phyloP scores from a whole-genome alignment of 768 basidiomycete genomes.

The Galerina sulciceps region DNA sequence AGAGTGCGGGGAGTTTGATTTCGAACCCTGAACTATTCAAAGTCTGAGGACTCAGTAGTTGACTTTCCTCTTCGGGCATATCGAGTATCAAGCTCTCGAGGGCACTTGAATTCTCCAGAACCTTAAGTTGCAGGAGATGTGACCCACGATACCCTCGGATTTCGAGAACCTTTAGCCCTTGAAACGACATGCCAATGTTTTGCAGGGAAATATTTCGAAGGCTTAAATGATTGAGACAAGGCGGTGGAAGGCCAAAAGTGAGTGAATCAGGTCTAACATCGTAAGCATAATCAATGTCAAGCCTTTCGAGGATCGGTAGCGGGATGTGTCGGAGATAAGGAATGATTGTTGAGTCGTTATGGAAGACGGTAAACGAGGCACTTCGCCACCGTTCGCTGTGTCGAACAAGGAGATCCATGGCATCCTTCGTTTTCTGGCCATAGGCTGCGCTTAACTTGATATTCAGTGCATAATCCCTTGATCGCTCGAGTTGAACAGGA shows the following conservation, averaged over 20 bases:
- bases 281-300: neutral
- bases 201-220: no score
- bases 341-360: neutral
- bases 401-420: neutral
- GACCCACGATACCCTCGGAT: neutral
- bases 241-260: no score
- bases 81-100: neutral
- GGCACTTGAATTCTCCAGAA: neutral
- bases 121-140: neutral
- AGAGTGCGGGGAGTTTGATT: neutral
- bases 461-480: neutral
- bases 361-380: neutral
- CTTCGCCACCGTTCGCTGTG: neutral
- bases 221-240: no score
- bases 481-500: neutral
- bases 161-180: neutral
- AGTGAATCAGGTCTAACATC: no score
- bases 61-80: neutral
- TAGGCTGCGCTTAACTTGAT: neutral
- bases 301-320: neutral
- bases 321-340: neutral
- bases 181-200: neutral
- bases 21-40: neutral
- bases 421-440: neutral
- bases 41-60: neutral